Base-by-base conservation (phyloP, 2,329 filamentous ascomycete genomes). In the Knoxdaviesia capensis region DNA sequence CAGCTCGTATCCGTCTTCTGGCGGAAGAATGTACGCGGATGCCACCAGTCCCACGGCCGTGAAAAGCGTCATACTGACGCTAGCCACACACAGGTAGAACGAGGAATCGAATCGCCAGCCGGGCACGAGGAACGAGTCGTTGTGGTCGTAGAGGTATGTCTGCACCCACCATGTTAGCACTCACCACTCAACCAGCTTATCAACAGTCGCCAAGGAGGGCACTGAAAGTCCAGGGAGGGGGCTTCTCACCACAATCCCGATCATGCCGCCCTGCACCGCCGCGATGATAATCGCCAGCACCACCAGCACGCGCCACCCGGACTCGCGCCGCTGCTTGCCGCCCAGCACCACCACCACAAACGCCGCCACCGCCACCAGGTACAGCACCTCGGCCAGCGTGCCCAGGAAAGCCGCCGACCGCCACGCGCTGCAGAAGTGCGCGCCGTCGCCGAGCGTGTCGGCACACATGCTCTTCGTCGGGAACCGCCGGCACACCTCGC, bases 371-470 rank as follows among this genome's bases (percentile, higher is more conserved):
- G 77, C 77, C 43, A 80, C 84, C 36, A 90, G 70, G 58, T 93
- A 79, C 35, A 90, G 56, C n/a, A 94, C 76, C 34, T 85, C 73
- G 6, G 81, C 72, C 51, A 94, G 82, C 41, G 78, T 82, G 63
- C 93, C 85, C 48, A 94, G 61, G 60, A 94, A 96, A 29, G 83
- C 86, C 34, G 85, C 77, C 30, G 77, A 84, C 45, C 82, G 73
- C 88, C 88, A 98, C 69, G 92, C 80, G 51, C 77, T 80, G 65
- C 90, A 96, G 61, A 96, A 94, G 53, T 77, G 74, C 50, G 78
- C 71, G 30, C 51, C 56, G 34, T 52, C 50, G 28, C 41, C 43
- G 20, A 41, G 41, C 11, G 29, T 37, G 41, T 74, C 70, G 50
- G 67, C 69, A 59, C 83, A 88, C 55, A 84, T 77, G 44, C 71